These are phyloP conservation scores for Colletotrichum musicola DNA, from an alignment of 2,329 filamentous ascomycete genomes.

Conservation along the genomic window DNA sequence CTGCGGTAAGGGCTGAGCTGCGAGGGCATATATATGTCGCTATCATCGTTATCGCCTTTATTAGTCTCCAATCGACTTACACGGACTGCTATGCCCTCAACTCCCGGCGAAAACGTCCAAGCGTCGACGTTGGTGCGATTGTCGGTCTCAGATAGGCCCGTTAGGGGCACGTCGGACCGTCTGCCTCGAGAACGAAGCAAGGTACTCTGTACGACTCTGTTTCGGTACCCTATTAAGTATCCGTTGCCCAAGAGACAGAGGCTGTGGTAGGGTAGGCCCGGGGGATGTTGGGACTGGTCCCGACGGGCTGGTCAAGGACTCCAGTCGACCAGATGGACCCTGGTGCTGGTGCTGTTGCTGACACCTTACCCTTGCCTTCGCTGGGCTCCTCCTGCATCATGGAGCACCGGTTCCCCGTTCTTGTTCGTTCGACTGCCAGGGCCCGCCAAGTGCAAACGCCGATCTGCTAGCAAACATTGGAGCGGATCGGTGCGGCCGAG, in stretches of 20 bases:
- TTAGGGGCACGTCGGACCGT: conserved; percentile 30
- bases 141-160: conserved; percentile 21
- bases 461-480: conserved; percentile 27
- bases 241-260: not conserved
- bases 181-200: conserved; percentile 1
- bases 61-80: conserved; percentile 39
- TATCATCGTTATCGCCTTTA: not conserved
- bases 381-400: conserved; percentile 20
- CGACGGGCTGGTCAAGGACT: conserved; percentile 36
- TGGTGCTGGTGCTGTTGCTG: conserved; percentile 6
- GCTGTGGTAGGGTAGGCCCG: conserved; percentile 30
- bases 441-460: conserved; percentile 27
- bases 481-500: conserved; percentile 22
- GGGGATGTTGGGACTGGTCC: conserved; percentile 29
- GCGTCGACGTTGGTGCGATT: conserved; percentile 19
- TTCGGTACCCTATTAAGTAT: not conserved
- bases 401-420: conserved; percentile 15
- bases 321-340: conserved; percentile 27
- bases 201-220: not conserved
- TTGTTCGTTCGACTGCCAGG: conserved; percentile 17
- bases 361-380: not conserved
- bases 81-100: conserved; percentile 24
- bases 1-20: conserved; percentile 17
- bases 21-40: conserved; percentile 12
- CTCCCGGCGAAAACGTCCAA: conserved; percentile 25